phyloP scores from a whole-genome alignment of 2,329 filamentous ascomycete genomes.

The Pseudogymnoascus sp. region DNA sequence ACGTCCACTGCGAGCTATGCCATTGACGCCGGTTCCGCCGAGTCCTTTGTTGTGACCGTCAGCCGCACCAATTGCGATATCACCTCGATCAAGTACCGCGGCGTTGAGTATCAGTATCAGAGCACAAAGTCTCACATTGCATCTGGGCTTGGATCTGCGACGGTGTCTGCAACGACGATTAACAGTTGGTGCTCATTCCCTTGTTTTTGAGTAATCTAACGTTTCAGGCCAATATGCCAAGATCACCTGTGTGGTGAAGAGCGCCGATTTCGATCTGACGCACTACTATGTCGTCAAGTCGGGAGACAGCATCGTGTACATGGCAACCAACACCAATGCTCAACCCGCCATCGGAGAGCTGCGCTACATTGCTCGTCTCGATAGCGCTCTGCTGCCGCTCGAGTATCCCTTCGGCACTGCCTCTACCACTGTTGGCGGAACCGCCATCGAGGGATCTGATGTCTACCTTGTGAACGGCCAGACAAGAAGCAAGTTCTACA shows the following conservation, averaged over 20 bases:
- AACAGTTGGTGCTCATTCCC: neutral
- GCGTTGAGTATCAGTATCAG: constrained; percentile 51
- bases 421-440: constrained; percentile 48
- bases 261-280: constrained; percentile 39
- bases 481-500: constrained; percentile 66
- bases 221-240: constrained; percentile 42
- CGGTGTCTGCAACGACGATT: constrained; percentile 36
- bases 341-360: constrained; percentile 53
- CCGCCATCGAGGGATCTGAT: constrained; percentile 52
- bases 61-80: constrained; percentile 53
- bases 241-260: constrained; percentile 51
- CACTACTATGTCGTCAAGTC: constrained; percentile 57
- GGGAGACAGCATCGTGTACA: constrained; percentile 52
- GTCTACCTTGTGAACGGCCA: constrained; percentile 54
- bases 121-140: constrained; percentile 48
- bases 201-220: neutral
- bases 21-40: constrained; percentile 42
- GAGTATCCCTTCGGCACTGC: constrained; percentile 45
- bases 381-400: constrained; percentile 42
- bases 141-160: constrained; percentile 53
- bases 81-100: constrained; percentile 54
- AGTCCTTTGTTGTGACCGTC: constrained; percentile 46
- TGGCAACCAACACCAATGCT: constrained; percentile 56
- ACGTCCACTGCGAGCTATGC: constrained; percentile 37
- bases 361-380: constrained; percentile 57